Base-by-base conservation (phyloP, 2,329 filamentous ascomycete species). In the Cladosporium sp. region DNA sequence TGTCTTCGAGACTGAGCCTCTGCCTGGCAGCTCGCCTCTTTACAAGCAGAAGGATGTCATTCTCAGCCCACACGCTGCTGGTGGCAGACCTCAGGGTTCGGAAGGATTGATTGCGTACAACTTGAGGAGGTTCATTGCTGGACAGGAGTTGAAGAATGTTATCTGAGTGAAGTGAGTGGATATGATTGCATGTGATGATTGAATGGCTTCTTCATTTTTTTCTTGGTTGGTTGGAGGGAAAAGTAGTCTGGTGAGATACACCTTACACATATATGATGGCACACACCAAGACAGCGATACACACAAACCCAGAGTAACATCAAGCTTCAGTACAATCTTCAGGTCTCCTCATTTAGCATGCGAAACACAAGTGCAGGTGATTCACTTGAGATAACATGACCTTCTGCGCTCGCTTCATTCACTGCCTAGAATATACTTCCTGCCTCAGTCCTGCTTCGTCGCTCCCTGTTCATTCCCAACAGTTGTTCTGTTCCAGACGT, bases 81-180 rank as follows among this genome's bases (percentile, higher is more conserved):
- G 83, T 2, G 83, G 83, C 0, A 70, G 85, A 58, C 85, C 85
- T 4, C 83, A 85, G 70, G 83, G 79, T 3, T 75, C 80, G 0
- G 83, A 86, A 74, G 76, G 64, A 5, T 70, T 88, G 65, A 84
- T 87, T 60, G 79, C 81, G 39, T 78, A 83, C 58, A 88, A 88
- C 63, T 62, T 88, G 71, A 75, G 83, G 61, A 74, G 78, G 61
- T 84, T 86, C 65, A 62, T 84, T 61, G 83, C 84, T 1, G 78
- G 78, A 1, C 83, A 87, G 74, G 66, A 76, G 56, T 64, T 88
- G 67, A 83, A 77, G 75, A 88, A 88, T 65, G 66, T 77, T 35
- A 75, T 82, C 50, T 75, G 50, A 62, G 20, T 3, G 13, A 4
- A 12, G 7, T 12, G 25, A 35, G 5, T 45, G 32, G 52, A 56